Evolutionary conservation across 768 basidiomycete species (phyloP), one percentile per base, ranked within the genome.

Genomic region (Plicaturopsis crispa): DNA sequence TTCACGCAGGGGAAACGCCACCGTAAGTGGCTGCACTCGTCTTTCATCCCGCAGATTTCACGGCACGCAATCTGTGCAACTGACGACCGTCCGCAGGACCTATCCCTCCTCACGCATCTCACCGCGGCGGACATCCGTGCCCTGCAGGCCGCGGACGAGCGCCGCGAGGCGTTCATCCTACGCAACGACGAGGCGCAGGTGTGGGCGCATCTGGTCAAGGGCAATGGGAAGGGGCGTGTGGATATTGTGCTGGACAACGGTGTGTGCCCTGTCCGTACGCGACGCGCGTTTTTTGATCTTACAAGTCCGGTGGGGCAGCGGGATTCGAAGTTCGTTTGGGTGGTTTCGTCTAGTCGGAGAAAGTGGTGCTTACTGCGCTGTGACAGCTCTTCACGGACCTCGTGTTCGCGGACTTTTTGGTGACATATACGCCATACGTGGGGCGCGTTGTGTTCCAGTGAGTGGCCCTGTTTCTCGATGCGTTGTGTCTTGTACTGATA

Each of bases 211-310:
- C 48, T 94, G 20, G 73, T 72, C 48, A 63, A 60, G 5, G 47
- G 87, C 23, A 65, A 67, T 39, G 63, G 56, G 41, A 48, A 54
- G 16, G 73, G 64, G 0, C 64, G 80, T 6, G 67, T 93, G 5
- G 94, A 98, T 56, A 80, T 97, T 38, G 75, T 98, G 3, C 63
- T 99, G 13, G 94, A 99, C 52, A 98, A 99, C 50, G 78, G 89
- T 92, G 43, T 17, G 57, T 43, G 10, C 16, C 8, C 5, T 6
- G 22, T 42, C 36, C n/a, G n/a, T n/a, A n/a, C n/a, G n/a, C n/a
- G n/a, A n/a, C n/a, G n/a, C n/a, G 5, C 13, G 30, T 28, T 30
- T 13, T 5, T 20, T 14, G 6, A 10, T 18, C 24, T 24, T 18
- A 4, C n/a, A n/a, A 39, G 17, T 35, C 17, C 5, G 20, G 28